Percentiles rank a stretch among this genome's conserved stretches.
Evolutionary conservation across 305 asterid species (phyloP).

Genomic region (Nicotiana rustica): DNA sequence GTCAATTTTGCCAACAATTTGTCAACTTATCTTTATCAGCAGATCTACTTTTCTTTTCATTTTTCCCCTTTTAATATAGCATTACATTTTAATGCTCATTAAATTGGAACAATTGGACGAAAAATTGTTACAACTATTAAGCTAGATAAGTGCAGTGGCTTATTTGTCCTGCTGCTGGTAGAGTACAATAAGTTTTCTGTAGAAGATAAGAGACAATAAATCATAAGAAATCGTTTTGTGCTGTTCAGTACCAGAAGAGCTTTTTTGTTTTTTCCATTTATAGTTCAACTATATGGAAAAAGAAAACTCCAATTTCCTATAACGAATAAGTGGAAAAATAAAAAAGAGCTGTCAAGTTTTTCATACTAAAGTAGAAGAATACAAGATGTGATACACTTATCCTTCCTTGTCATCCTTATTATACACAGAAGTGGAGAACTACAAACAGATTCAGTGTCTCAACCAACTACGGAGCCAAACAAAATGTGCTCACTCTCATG

Average conservation of each 20-base stretch:
- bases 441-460: slow-evolving; percentile 15
- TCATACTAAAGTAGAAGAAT: neutral
- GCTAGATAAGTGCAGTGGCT: neutral
- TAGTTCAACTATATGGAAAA: neutral
- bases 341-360: neutral
- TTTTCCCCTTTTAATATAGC: neutral
- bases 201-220: neutral
- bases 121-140: neutral
- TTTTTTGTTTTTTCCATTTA: slow-evolving; percentile 2
- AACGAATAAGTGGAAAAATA: neutral
- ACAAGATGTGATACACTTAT: neutral
- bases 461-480: neutral
- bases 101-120: neutral
- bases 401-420: neutral
- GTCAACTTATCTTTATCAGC: neutral
- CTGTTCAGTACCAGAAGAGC: neutral
- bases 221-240: neutral
- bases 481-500: neutral
- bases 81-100: neutral
- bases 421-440: slow-evolving; percentile 7
- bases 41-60: neutral
- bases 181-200: neutral
- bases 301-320: neutral
- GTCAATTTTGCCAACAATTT: neutral
- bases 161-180: neutral